These are phyloP conservation scores for Gamarada debralockiae DNA, from an alignment of 495 filamentous ascomycete species.

Conservation along the genomic window DNA sequence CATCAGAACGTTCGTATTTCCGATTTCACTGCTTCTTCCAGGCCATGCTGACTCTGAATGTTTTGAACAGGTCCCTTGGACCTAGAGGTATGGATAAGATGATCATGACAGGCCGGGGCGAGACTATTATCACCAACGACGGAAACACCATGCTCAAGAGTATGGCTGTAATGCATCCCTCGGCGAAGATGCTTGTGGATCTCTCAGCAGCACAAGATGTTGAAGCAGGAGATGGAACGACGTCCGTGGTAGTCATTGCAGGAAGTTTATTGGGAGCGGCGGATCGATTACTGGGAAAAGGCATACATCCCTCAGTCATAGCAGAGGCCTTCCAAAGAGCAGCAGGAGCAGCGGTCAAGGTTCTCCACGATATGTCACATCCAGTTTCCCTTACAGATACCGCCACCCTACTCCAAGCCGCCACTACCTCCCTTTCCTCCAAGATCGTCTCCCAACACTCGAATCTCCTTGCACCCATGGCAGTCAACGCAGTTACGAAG, in stretches of 20 bases:
- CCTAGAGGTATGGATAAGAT: conserved; percentile 87
- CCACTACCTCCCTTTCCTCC: conserved; percentile 94
- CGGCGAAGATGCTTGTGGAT: conserved; percentile 98
- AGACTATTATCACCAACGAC: conserved; percentile 98
- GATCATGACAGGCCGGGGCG: conserved; percentile 94
- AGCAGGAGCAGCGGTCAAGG: conserved; percentile 79
- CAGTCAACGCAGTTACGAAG: conserved; percentile 91
- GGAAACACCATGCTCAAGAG: conserved; percentile 97
- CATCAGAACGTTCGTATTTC: conserved; percentile 88
- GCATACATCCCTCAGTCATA: conserved; percentile 96
- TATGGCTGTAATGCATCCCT: conserved; percentile 98
- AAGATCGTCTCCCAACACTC: conserved; percentile 98
- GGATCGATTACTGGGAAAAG: conserved; percentile 83
- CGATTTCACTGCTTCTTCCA: no score
- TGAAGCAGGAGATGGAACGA: conserved; percentile 97
- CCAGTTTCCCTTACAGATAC: conserved; percentile 89
- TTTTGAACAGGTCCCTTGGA: no score
- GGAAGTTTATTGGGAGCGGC: conserved; percentile 92
- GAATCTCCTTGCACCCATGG: conserved; percentile 88
- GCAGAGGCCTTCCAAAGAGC: conserved; percentile 97
- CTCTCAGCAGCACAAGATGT: conserved; percentile 96
- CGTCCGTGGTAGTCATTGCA: conserved; percentile 95
- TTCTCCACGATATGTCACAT: conserved; percentile 91
- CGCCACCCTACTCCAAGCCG: conserved; percentile 86
- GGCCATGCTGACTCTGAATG: no score